A percentile compares a stretch with the other conserved stretches of the same genome.
These are phyloP conservation scores for Calocera viscosa DNA, from an alignment of 768 basidiomycete genomes.

Conservation along the genomic window DNA sequence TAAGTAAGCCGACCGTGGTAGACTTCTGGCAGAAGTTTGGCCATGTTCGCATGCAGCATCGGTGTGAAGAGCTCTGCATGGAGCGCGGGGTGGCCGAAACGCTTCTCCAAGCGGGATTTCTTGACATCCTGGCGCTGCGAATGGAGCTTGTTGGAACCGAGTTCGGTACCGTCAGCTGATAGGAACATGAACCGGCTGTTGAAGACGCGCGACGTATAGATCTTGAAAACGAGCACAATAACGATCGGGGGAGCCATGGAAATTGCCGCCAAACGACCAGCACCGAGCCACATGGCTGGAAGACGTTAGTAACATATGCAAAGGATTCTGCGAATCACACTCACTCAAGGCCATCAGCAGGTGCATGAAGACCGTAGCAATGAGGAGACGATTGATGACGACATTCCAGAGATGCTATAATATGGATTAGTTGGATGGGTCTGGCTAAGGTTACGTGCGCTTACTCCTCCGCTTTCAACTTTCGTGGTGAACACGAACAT, in stretches of 20 bases:
- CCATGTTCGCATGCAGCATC: constrained; percentile 77
- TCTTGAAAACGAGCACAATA: constrained; percentile 68
- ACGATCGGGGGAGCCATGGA: constrained; percentile 77
- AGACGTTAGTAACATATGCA: constrained; percentile 9
- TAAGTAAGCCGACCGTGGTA: constrained; percentile 59
- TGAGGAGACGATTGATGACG: constrained; percentile 75
- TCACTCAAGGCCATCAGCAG: constrained; percentile 71
- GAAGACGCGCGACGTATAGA: constrained; percentile 62
- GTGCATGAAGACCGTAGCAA: constrained; percentile 77
- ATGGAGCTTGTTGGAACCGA: constrained; percentile 59
- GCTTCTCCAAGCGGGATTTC: constrained; percentile 66
- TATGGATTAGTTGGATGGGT: constrained; percentile 10
- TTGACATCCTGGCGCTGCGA: constrained; percentile 63
- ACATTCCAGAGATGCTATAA: constrained; percentile 82
- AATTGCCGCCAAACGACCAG: constrained; percentile 58
- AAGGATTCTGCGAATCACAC: constrained; percentile 27
- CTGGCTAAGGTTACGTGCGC: constrained; percentile 24
- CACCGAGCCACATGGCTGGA: constrained; percentile 61
- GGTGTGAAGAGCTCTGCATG: constrained; percentile 77
- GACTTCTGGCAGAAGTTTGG: constrained; percentile 51
- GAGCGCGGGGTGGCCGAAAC: constrained; percentile 91
- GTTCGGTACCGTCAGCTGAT: constrained; percentile 68
- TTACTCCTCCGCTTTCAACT: constrained; percentile 85
- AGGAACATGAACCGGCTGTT: constrained; percentile 64
- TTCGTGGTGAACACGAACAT: constrained; percentile 87